A percentile compares a stretch with the other conserved stretches of the same genome.
These are phyloP conservation scores for Leccinum uliginosum DNA, from an alignment of 768 basidiomycete species.

Conservation along the genomic window DNA sequence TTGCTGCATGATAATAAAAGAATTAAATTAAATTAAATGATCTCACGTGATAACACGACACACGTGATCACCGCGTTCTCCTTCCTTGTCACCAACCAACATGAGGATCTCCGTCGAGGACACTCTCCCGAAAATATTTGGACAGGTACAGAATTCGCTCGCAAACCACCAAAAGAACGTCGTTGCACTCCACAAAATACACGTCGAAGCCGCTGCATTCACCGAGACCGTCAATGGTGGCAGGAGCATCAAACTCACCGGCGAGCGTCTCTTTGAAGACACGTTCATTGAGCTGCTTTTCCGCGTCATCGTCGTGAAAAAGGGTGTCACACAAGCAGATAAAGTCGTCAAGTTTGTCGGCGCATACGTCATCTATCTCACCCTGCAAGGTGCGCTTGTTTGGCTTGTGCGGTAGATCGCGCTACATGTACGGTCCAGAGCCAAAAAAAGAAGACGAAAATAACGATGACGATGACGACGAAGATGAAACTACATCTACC, in stretches of 20 bases:
- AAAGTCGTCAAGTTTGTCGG: conserved; percentile 78
- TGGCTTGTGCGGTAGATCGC: neutral
- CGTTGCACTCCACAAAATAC: conserved; percentile 77
- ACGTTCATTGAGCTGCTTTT: conserved; percentile 56
- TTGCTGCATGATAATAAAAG: no score
- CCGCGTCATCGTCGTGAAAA: conserved; percentile 68
- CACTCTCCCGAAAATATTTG: conserved; percentile 53
- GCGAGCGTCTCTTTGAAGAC: conserved; percentile 75
- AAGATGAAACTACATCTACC: conserved; percentile 65
- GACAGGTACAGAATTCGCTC: conserved; percentile 67
- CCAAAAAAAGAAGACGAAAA: conserved; percentile 29
- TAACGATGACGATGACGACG: conserved; percentile 42
- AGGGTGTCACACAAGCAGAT: conserved; percentile 73
- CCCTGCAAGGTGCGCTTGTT: conserved; percentile 60
- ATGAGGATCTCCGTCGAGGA: conserved; percentile 10
- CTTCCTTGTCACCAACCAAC: conserved; percentile 8
- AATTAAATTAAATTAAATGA: no score
- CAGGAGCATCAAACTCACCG: conserved; percentile 51
- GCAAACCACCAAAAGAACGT: conserved; percentile 91
- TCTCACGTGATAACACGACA: conserved; percentile 3
- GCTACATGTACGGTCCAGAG: conserved; percentile 26
- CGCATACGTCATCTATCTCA: conserved; percentile 69
- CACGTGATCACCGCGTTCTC: conserved; percentile 16
- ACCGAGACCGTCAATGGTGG: conserved; percentile 49
- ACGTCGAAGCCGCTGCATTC: conserved; percentile 54